Evolutionary conservation across 805 yeast genomes (phyloP).

Genomic region (Teunomyces stri): DNA sequence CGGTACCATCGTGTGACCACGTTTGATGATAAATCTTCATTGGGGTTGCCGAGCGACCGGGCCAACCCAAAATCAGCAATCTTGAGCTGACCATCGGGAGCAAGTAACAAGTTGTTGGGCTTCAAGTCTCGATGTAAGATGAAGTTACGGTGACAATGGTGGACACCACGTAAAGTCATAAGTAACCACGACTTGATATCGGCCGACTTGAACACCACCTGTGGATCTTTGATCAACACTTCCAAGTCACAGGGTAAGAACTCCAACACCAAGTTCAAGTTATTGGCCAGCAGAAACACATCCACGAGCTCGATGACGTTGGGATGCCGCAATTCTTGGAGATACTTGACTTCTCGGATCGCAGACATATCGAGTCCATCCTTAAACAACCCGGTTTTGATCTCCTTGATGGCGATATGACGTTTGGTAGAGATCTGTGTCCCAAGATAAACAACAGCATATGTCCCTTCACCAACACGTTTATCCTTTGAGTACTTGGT

Average conservation of each 20-base stretch:
- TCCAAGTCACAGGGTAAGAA: slow-evolving; percentile 92
- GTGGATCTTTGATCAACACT: slow-evolving; percentile 77
- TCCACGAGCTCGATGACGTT: slow-evolving; percentile 88
- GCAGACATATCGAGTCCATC: slow-evolving; percentile 99
- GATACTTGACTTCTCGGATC: slow-evolving; percentile 83
- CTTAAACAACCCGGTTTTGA: slow-evolving; percentile 89
- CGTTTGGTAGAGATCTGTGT: slow-evolving; percentile 53
- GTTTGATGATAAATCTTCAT: slow-evolving; percentile 79
- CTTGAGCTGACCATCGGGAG: slow-evolving; percentile 85
- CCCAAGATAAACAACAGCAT: slow-evolving; percentile 93
- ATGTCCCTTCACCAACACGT: slow-evolving; percentile 98
- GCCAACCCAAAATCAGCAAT: slow-evolving; percentile 98
- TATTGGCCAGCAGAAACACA: slow-evolving; percentile 67
- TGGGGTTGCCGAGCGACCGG: slow-evolving; percentile 70
- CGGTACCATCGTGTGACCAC: slow-evolving; percentile 98
- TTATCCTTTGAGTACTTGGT: slow-evolving; percentile 52
- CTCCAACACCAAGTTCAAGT: slow-evolving; percentile 85
- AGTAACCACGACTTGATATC: slow-evolving; percentile 92
- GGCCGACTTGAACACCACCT: slow-evolving; percentile 73
- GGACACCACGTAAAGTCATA: slow-evolving; percentile 92
- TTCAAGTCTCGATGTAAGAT: slow-evolving; percentile 91
- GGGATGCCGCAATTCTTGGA: slow-evolving; percentile 71
- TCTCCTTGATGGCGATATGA: slow-evolving; percentile 88
- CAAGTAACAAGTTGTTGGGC: slow-evolving; percentile 84
- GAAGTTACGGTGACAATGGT: slow-evolving; percentile 91